Evolutionary conservation across 139 green algal species (phyloP), one percentile per base, ranked within the genome.

Genomic region (Chlamydomonas sphaeroides): DNA sequence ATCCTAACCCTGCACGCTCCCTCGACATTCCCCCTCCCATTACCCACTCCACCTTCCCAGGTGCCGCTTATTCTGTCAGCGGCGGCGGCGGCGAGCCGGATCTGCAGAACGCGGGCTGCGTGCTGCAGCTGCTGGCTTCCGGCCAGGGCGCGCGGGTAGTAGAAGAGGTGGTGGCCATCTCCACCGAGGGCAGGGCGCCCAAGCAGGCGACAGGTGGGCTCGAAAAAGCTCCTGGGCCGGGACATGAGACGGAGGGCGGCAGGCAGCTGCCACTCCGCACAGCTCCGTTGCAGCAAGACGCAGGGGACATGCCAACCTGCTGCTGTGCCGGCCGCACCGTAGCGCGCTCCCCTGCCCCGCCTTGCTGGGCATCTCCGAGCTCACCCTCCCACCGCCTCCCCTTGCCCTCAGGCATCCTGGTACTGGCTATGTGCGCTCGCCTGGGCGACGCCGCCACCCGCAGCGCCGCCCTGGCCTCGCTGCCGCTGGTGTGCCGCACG

Each of bases 401-500:
- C 59, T 17, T 21, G 30, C n/a, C 7, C 30, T 8, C 66, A 38
- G 66, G 66, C 39, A 38, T 81, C 39, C 49, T 72, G 28, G 61
- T 56, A 15, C 74, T 81, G 42, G 74, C 74, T 41, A 53, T 71
- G 74, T 53, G 28, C 25, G 53, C 57, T 4, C 35, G 51, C 51
- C 53, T 66, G 53, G 71, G 74, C 41, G 74, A 81, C n/a, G 0
- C 17, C 21, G 39, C 59, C 11, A 65, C 74, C 61, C 48, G 65
- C 41, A 4, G 21, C 14, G 74, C 74, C 6, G 74, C 74, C 4
- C 51, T 65, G 18, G 61, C 18, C 11, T 59, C 74, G 17, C 41
- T 81, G 61, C 61, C 74, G 18, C 7, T 18, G 26, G 74, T 81
- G 7, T 70, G 61, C 39, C 74, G 74, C 61, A 81, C 74, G 39